These are phyloP conservation scores for Sutorius australiensis DNA, from an alignment of 768 basidiomycete genomes.

Conservation along the genomic window DNA sequence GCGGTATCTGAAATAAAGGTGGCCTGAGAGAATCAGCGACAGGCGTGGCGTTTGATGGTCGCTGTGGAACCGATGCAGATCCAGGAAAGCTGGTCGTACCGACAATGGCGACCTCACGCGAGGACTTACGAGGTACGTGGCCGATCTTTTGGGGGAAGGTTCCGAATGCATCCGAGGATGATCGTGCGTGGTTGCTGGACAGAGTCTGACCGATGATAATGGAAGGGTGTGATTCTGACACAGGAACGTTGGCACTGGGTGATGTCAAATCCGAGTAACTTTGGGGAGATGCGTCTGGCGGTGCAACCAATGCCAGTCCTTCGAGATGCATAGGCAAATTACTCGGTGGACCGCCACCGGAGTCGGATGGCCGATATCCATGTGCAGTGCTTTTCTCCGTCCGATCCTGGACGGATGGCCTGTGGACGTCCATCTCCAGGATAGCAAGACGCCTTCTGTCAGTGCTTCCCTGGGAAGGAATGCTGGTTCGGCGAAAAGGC, in stretches of 20 bases:
- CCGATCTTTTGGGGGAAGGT: conserved; percentile 29
- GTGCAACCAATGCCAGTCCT: conserved; percentile 66
- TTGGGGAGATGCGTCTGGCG: conserved; percentile 60
- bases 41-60: conserved; percentile 28
- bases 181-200: conserved; percentile 37
- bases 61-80: conserved; percentile 27
- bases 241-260: conserved; percentile 48
- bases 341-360: conserved; percentile 27
- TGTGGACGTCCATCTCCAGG: conserved; percentile 50
- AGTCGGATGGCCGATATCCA: conserved; percentile 18
- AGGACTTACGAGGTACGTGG: conserved; percentile 41
- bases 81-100: conserved; percentile 38
- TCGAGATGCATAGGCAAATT: conserved; percentile 37
- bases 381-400: conserved; percentile 19
- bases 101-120: conserved; percentile 52
- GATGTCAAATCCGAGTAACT: conserved; percentile 53
- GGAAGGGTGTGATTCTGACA: conserved; percentile 21
- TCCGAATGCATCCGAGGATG: conserved; percentile 45
- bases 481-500: conserved; percentile 43
- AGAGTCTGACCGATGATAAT: conserved; percentile 7
- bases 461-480: conserved; percentile 54
- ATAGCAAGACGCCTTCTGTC: conserved; percentile 68
- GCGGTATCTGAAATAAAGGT: conserved; percentile 36
- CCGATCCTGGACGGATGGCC: conserved; percentile 24
- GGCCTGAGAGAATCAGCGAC: conserved; percentile 32